Base-by-base conservation (phyloP, 2,329 filamentous ascomycete species). In the Fusarium secorum region DNA sequence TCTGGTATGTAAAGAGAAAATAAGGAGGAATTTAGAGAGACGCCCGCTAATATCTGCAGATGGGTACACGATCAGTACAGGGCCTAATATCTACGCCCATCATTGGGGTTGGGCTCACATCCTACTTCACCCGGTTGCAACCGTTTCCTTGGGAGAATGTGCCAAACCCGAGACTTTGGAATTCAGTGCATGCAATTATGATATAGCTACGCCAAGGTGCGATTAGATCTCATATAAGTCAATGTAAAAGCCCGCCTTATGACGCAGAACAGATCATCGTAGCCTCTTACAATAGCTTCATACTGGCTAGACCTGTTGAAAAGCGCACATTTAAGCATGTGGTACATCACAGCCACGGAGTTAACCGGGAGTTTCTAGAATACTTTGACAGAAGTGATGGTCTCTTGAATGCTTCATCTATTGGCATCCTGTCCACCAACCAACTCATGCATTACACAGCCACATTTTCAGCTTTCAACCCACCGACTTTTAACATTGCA, bases 241-340 rank as follows among this genome's bases (percentile, higher is more conserved):
- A 39, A 39, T 15, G 38, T 39, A 8, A 39, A 39, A 39, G n/a
- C 22, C n/a, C 13, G 38, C 38, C 13, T 22, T 22, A 39, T 15
- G 6, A 15, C n/a, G 6, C 38, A 39, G n/a, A 8, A 39, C 6
- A 10, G 20, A 39, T 5, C n/a, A 39, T 4, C 18, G 1, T 7
- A 38, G 36, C 0, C 36, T 2, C 7, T 38, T 20, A 4, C 0
- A 38, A 13, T 3, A n/a, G 5, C 38, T 10, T 15, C 8, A 15
- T n/a, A 22, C 11, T 39, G n/a, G 38, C 7, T 0, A 39, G 38
- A 22, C 0, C 8, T 22, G 8, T 15, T 22, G n/a, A 15, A 39
- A 39, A 6, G 38, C 5, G 0, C 13, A 39, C 0, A 0, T 0
- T 15, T 1, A 39, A 0, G n/a, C 8, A 0, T 22, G 13, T 39